Base-by-base conservation (phyloP, 768 basidiomycete genomes). In the Sarcodon aspratus region DNA sequence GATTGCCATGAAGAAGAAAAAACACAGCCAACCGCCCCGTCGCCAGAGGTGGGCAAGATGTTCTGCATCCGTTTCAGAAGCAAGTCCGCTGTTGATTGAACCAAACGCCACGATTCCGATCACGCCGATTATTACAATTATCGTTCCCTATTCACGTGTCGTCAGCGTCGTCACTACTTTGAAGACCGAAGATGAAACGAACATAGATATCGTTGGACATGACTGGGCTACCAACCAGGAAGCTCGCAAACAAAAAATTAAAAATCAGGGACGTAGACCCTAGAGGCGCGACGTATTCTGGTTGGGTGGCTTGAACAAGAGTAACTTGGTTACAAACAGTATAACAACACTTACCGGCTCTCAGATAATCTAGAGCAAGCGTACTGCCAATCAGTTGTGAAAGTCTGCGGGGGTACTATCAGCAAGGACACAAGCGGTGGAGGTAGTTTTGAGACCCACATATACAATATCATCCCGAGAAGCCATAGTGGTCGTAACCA, bases 221-320 rank as follows among this genome's bases (percentile, higher is more conserved):
- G 36, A 94, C 86, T 1, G 89, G 86, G 6, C 85, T 88, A 35
- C 87, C 88, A 6, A 90, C 83, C 51, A 91, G 74, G 59, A 91
- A 85, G 56, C 85, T 79, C 35, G 95, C 95, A 62, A 96, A 95
- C 35, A 96, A 71, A 61, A 96, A 94, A 63, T 98, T 98, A 71
- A 98, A 97, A 49, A 98, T 80, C 53, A 98, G 79, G 10, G 91
- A 88, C 9, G 91, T 86, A 0, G 90, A 91, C 11, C 95, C 94
- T 4, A 98, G 75, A 2, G 94, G 94, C 1, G 95, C 95, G 49
- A 98, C 94, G 63, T 96, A 97, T 78, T 95, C 89, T 80, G 65
- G 12, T 49, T 27, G 21, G 3, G 5, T 27, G 21, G 21, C 21
- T 27, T 27, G 21, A 27, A 27, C 5, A 27, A 27, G 21, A 27